These are phyloP conservation scores for Pythium aristosporum DNA, from an alignment of 352 stramenopile genomes.

Conservation along the genomic window DNA sequence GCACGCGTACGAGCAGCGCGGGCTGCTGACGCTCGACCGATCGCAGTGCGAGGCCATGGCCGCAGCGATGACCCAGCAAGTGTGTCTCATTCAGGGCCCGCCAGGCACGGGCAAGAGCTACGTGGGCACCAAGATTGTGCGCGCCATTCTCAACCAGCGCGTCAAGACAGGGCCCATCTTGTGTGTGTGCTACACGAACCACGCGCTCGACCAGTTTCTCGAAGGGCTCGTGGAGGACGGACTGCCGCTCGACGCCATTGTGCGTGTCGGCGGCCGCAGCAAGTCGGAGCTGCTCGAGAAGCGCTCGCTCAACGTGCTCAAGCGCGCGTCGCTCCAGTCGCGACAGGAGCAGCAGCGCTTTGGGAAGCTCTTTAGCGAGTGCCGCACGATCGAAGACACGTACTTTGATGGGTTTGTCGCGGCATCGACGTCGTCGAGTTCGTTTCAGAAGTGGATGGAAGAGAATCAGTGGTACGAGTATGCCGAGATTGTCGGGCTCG, in stretches of 20 bases:
- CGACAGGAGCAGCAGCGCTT: constrained; percentile 10
- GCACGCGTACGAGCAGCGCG: constrained; percentile 4
- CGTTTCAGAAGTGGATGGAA: constrained; percentile 30
- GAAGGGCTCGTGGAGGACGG: constrained; percentile 64
- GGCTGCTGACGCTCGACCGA: constrained; percentile 39
- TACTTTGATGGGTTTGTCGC: constrained; percentile 7
- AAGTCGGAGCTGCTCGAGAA: constrained; percentile 41
- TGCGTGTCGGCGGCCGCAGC: constrained; percentile 73
- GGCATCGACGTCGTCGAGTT: constrained; percentile 5
- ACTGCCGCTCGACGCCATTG: constrained; percentile 40
- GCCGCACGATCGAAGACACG: constrained; percentile 33
- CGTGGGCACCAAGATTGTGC: constrained; percentile 72
- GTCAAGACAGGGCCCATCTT: constrained; percentile 55
- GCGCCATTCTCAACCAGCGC: constrained; percentile 50
- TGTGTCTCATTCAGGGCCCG: constrained; percentile 82
- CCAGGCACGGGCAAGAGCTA: constrained; percentile 84
- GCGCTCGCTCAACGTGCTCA: constrained; percentile 13
- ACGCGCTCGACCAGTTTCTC: constrained; percentile 90
- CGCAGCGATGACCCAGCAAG: constrained; percentile 61
- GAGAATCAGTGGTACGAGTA: constrained; percentile 28
- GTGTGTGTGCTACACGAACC: constrained; percentile 90
- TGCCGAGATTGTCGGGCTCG: constrained; percentile 1
- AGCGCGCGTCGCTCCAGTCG: not conserved
- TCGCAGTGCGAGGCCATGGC: constrained; percentile 69
- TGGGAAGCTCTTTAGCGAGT: constrained; percentile 21